A percentile compares a stretch with the other conserved stretches of the same genome.
phyloP scores from a whole-genome alignment of 805 yeast genomes.

The Pichia phayaonensis region DNA sequence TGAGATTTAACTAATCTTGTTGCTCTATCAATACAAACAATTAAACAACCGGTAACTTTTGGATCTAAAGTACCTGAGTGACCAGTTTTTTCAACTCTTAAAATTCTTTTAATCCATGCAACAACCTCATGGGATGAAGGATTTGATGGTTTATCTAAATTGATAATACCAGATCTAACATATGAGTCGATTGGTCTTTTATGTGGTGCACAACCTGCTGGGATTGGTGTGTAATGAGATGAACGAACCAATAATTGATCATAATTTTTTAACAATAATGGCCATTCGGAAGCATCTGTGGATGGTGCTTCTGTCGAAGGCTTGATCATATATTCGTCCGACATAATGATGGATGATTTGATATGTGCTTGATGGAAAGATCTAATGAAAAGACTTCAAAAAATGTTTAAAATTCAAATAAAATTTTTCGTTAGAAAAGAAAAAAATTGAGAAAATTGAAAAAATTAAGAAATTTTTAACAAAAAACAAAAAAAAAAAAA shows the following conservation, averaged over 20 bases:
- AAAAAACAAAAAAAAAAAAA: too few species aligned
- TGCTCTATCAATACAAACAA: constrained; percentile 97
- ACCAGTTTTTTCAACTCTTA: constrained; percentile 95
- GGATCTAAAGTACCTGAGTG: constrained; percentile 99
- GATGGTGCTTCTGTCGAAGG: constrained; percentile 77
- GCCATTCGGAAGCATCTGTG: constrained; percentile 91
- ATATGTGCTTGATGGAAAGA: background rate
- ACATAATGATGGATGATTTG: constrained; percentile 15
- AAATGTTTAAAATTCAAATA: background rate
- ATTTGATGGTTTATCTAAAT: constrained; percentile 95
- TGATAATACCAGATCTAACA: constrained; percentile 90
- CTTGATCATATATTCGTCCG: constrained; percentile 59
- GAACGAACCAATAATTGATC: constrained; percentile 92
- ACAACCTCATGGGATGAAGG: constrained; percentile 99
- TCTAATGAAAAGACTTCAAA: background rate
- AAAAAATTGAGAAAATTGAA: background rate
- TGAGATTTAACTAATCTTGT: constrained; percentile 97
- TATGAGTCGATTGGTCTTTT: constrained; percentile 89
- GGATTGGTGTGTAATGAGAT: constrained; percentile 96
- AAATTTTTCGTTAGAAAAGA: background rate
- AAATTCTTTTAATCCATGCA: constrained; percentile 96
- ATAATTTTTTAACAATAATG: constrained; percentile 84
- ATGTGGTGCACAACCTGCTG: constrained; percentile 89
- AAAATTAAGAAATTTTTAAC: background rate
- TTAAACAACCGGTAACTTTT: constrained; percentile 92